Evolutionary conservation across 2,329 filamentous ascomycete genomes (phyloP).

Genomic region (Diaporthe sp.): DNA sequence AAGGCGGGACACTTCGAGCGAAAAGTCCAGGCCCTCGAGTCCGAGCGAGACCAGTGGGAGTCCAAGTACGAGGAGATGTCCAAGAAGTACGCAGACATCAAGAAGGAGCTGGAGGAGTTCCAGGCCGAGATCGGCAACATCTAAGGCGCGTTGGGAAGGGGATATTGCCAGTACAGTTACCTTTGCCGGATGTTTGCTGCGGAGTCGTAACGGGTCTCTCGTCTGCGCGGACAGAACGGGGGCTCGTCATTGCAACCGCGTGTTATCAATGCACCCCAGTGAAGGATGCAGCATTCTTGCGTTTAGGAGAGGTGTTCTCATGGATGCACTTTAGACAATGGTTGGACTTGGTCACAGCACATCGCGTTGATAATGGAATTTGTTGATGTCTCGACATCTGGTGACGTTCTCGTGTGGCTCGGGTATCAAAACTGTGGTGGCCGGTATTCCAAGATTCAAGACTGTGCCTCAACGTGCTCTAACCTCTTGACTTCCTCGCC

Average conservation of each 20-base stretch:
- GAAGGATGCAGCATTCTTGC: constrained; percentile 38
- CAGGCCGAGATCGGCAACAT: constrained; percentile 94
- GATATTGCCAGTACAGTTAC: constrained; percentile 22
- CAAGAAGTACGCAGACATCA: constrained; percentile 84
- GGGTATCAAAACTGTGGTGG: constrained; percentile 37
- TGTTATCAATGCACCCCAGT: constrained; percentile 28
- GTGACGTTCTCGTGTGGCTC: background rate
- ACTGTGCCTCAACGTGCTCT: constrained; percentile 46
- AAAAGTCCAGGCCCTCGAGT: constrained; percentile 97
- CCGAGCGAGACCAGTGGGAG: constrained; percentile 94
- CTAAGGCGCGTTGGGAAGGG: constrained; percentile 60
- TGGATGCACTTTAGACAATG: constrained; percentile 38
- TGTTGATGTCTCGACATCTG: constrained; percentile 35
- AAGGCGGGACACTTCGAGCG: constrained; percentile 99
- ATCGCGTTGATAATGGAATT: constrained; percentile 36
- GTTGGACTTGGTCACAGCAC: constrained; percentile 35
- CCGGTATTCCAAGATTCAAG: background rate
- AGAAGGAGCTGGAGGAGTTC: constrained; percentile 94
- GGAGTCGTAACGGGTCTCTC: constrained; percentile 30
- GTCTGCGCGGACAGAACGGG: constrained; percentile 26
- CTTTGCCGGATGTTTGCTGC: constrained; percentile 30
- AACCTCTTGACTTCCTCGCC: constrained; percentile 65
- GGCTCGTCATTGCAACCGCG: constrained; percentile 18
- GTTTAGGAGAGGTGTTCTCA: constrained; percentile 36
- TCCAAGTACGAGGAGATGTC: constrained; percentile 97